A percentile compares a stretch with the other conserved stretches of the same genome.
phyloP scores from a whole-genome alignment of 495 filamentous ascomycete genomes.

The Penicillium atrosanguineum region DNA sequence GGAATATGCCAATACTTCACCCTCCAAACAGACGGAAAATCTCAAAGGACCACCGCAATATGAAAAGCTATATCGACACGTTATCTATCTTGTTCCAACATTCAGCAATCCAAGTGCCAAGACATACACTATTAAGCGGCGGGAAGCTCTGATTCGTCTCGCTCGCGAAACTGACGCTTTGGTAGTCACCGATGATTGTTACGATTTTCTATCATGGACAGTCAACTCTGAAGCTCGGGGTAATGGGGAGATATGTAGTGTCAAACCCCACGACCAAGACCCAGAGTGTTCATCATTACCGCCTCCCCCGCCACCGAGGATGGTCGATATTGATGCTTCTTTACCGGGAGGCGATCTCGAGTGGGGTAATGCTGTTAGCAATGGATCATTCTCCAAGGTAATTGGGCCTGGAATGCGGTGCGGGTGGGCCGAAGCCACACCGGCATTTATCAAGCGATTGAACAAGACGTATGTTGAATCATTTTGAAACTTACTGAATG shows the following conservation, averaged over 20 bases:
- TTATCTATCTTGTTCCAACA: slow-evolving; percentile 71
- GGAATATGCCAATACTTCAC: too few species aligned
- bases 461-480: too few species aligned
- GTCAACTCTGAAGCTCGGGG: slow-evolving; percentile 7
- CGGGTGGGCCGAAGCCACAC: too few species aligned
- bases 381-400: slow-evolving; percentile 72
- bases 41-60: slow-evolving; percentile 14
- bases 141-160: slow-evolving; percentile 53
- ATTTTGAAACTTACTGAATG: too few species aligned
- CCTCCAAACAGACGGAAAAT: too few species aligned
- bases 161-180: slow-evolving; percentile 65
- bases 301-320: too few species aligned
- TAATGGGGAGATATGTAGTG: background rate
- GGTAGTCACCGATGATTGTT: slow-evolving; percentile 71
- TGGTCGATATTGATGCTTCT: slow-evolving; percentile 62
- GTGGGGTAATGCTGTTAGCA: slow-evolving; percentile 64
- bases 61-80: slow-evolving; percentile 62
- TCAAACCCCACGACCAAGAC: too few species aligned
- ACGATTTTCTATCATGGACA: slow-evolving; percentile 67
- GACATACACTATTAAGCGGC: slow-evolving; percentile 53
- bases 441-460: slow-evolving; percentile 46
- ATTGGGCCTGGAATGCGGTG: slow-evolving; percentile 56
- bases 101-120: slow-evolving; percentile 66
- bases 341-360: slow-evolving; percentile 42
- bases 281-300: too few species aligned